Base-by-base conservation (phyloP, 2,329 filamentous ascomycete genomes). In the Dothiorella sarmentorum region DNA sequence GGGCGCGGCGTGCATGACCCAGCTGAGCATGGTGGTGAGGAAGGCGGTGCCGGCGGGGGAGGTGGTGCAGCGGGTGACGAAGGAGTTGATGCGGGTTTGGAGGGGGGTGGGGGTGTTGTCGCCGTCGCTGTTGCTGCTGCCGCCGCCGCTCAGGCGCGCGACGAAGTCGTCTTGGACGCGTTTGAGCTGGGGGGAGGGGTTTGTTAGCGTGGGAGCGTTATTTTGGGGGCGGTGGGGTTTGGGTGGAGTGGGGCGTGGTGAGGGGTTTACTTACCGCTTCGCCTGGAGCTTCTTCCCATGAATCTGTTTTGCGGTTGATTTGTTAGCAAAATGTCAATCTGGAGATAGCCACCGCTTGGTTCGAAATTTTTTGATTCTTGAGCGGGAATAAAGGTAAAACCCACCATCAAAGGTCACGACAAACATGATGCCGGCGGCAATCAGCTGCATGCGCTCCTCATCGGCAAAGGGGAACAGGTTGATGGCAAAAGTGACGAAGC, bases 401-500 rank as follows among this genome's bases (percentile, higher is more conserved):
- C 9, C 37, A 51, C 45, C 45, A 9, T 51, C 45, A 33, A 51
- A 51, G 1, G 45, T 51, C 2, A 51, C 45, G 11, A 51, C 45
- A 13, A 51, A 51, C 31, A 51, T 4, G 27, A 51, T 51, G 4
- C 45, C 45, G 3, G 13, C 13, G 20, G 45, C 45, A 51, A 51
- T 51, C 20, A 51, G 31, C 17, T 51, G 17, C 45, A 51, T 51
- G 31, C 45, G 45, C 13, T 51, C 45, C 18, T 51, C 45, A 11
- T 51, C 45, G 2, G 45, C 45, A 17, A 35, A 18, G 4, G 45
- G 45, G 18, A 51, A 51, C 15, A 51, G 45, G 3, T 51, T 51
- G 29, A 51, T 51, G 13, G 45, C 45, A n/a, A 51, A 51, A 4
- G 45, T 51, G 45, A 51, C 45, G 29, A 51, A 51, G 18, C 45